Evolutionary conservation across 176 grass and related monocot species (phyloP).

Genomic region (Microstegium vimineum): DNA sequence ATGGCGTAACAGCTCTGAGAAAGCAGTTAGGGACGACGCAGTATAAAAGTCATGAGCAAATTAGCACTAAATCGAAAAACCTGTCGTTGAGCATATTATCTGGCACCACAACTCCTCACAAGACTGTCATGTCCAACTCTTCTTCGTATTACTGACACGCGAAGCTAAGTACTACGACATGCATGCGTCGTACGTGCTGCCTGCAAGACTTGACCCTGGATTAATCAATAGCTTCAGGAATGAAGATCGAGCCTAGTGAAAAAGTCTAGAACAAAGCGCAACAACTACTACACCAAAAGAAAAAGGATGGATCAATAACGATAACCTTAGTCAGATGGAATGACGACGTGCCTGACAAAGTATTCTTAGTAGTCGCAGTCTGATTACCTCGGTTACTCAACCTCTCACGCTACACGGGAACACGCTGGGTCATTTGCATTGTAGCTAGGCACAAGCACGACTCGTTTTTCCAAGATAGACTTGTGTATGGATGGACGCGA

Average conservation of each 20-base stretch:
- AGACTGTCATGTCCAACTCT: too few species aligned
- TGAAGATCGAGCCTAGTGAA: not conserved
- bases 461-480: not conserved
- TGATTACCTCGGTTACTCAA: not conserved
- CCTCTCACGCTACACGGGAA: not conserved
- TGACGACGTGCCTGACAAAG: not conserved
- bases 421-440: not conserved
- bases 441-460: not conserved
- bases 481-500: not conserved
- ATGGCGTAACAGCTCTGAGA: not conserved
- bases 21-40: not conserved
- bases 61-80: too few species aligned
- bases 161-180: not conserved
- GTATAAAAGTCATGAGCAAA: too few species aligned
- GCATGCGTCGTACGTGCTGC: too few species aligned
- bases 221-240: not conserved
- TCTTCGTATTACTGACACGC: not conserved
- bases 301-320: not conserved
- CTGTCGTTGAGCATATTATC: too few species aligned
- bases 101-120: too few species aligned
- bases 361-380: conserved; percentile 1
- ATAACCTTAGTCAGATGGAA: not conserved
- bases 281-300: not conserved
- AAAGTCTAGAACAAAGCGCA: not conserved
- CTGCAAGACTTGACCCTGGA: conserved; percentile 1